Evolutionary conservation across 768 basidiomycete genomes (phyloP).

Genomic region (Phaffia tasmanica): DNA sequence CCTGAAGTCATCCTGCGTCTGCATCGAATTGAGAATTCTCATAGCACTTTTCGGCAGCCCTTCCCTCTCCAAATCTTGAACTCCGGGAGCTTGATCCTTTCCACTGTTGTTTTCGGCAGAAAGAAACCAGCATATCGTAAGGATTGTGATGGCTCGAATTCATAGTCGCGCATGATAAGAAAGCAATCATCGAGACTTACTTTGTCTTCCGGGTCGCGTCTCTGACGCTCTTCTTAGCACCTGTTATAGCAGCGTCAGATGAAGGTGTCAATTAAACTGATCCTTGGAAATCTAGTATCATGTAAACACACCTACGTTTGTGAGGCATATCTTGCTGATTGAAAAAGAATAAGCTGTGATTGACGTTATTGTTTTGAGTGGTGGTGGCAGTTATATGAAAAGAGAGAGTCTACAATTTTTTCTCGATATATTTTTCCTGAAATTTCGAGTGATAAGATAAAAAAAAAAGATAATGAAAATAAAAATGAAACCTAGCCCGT

Average conservation of each 20-base stretch:
- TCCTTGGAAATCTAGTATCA: no score
- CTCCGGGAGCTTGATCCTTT: constrained; percentile 8
- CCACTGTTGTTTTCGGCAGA: not conserved
- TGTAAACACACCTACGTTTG: constrained; percentile 8
- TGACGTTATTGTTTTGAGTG: not conserved
- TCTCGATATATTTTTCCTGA: no score
- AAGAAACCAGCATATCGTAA: not conserved
- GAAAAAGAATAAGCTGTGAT: not conserved
- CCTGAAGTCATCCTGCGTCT: constrained; percentile 18
- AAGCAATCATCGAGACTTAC: not conserved
- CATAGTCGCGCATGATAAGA: no score
- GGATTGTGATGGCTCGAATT: not conserved
- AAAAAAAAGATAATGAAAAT: no score
- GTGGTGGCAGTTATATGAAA: not conserved
- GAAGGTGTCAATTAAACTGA: not conserved
- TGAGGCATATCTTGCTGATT: constrained; percentile 19
- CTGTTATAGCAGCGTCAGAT: not conserved
- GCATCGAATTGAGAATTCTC: constrained; percentile 17
- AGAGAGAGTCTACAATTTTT: no score
- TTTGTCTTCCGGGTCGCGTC: constrained; percentile 11
- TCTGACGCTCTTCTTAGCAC: constrained; percentile 17
- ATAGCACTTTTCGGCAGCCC: constrained; percentile 21
- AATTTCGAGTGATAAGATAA: no score
- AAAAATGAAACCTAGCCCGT: no score
- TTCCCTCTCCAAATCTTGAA: constrained; percentile 11